Base-by-base conservation (phyloP, 805 yeast species). In the Candida ascalaphidarum region DNA sequence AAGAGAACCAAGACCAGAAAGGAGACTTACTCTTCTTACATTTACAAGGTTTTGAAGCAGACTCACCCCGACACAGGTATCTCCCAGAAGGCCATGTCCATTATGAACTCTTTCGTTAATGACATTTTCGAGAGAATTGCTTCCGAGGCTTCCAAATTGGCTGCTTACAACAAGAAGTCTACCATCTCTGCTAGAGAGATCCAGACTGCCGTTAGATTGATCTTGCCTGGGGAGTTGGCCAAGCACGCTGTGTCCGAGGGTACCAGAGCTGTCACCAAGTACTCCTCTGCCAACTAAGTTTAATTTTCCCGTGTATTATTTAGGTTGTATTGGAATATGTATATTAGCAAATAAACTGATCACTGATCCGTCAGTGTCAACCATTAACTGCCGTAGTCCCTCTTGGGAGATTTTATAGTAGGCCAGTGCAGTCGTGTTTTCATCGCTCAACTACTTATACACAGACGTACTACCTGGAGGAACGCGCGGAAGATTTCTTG, bases 161-260 rank as follows among this genome's bases (percentile, higher is more conserved):
- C 59, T 42, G 57, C 59, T 36, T 53, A 53, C 55, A 53, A 51
- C 55, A 53, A 53, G 50, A 53, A 52, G 50, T 53, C 59, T 25
- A 53, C 59, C 47, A 53, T 53, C 32, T 53, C 59, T 23, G 58
- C 59, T 31, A 52, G 59, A 52, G 59, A 53, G 36, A 53, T 53
- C 42, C 59, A 53, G 37, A 53, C 59, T 28, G 57, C 59, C 23
- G 59, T 53, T 27, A 52, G 58, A 50, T 52, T 53, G 50, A 53
- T 53, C 49, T 52, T 53, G 48, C 59, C 59, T 23, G 59, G 59
- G 48, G 59, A 53, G 42, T 53, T 53, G 47, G 59, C 59, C 29
- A 53, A 53, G 55, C 59, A 53, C 48, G 59, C 59, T 31, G 59
- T 53, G 38, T 52, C 59, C 26, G 59, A 53, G 42, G 59, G 59